Evolutionary conservation across 1,284 basidiomycete species (phyloP), one percentile per base, ranked within the genome.

Genomic region (Fomes fomentarius): DNA sequence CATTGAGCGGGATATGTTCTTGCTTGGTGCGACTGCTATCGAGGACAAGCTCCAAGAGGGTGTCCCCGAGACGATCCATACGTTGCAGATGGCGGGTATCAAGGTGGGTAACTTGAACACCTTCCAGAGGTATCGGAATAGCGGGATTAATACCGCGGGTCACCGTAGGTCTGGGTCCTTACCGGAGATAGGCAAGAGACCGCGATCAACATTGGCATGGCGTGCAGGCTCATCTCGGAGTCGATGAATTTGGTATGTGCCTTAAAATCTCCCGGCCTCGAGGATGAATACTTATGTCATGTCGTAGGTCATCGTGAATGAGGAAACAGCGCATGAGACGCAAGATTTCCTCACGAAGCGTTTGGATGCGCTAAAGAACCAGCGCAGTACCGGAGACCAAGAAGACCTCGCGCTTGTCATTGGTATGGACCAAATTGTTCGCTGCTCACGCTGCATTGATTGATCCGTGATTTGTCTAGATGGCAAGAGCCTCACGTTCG

Each of bases 41-140:
- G 97, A 99, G 72, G 97, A 99, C 73, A 98, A 97, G 72, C 77
- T 99, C 28, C 97, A 99, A 71, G 97, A 99, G 51, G 97, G 97
- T 40, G 97, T 99, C 0, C 97, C 97, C 0, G 97, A 99, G 66
- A 90, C 97, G 2, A 99, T 99, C 55, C 95, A 98, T 69, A 98
- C 95, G 1, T 74, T 99, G 37, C 97, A 99, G 68, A 93, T 91
- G 80, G 96, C 96, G 25, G 97, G 97, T 0, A 98, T 99, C 76
- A 98, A 98, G 81, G 88, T 86, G 40, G 31, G 71, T 47, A 10
- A 30, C 15, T 43, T 3, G 39, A 41, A 17, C 10, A 4, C 25
- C 21, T 12, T 26, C 15, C 12, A 31, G 38, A 47, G 6, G 14
- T 49, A 21, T 19, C 49, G 33, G 37, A 19, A 2, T 39, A 5